phyloP scores from a whole-genome alignment of 2,329 filamentous ascomycete genomes.

The Ophiocordyceps unilateralis region DNA sequence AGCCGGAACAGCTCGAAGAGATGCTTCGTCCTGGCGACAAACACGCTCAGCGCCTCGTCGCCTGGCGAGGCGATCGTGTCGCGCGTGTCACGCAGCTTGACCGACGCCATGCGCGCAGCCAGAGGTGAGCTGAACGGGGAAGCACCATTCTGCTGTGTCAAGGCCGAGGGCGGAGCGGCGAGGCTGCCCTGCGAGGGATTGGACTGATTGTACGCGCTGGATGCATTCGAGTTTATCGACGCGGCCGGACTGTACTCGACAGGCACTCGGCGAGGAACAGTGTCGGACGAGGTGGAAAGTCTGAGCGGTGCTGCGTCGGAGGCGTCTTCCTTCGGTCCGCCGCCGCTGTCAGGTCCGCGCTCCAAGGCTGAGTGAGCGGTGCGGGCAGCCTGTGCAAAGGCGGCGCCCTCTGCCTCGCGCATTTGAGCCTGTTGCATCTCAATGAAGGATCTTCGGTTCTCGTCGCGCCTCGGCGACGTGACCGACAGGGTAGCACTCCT shows the following conservation, averaged over 20 bases:
- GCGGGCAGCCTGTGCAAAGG: conserved; percentile 32
- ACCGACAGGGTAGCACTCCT: conserved; percentile 25
- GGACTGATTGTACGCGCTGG: conserved; percentile 11
- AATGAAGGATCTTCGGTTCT: conserved; percentile 39
- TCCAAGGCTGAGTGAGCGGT: conserved; percentile 16
- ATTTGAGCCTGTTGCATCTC: conserved; percentile 42
- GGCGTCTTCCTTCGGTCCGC: conserved; percentile 13
- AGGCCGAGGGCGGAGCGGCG: conserved; percentile 8
- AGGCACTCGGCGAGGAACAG: conserved; percentile 7
- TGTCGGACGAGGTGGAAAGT: conserved; percentile 12
- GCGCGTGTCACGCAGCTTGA: conserved; percentile 24
- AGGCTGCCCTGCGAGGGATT: conserved; percentile 4
- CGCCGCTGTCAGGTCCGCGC: too few relatives aligned
- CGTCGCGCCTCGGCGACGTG: conserved; percentile 24
- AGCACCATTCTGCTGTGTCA: conserved; percentile 9
- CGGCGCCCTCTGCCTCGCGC: conserved; percentile 41
- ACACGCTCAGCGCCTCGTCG: conserved; percentile 52
- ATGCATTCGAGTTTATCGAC: conserved; percentile 17
- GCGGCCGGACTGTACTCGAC: conserved; percentile 24
- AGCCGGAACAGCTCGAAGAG: conserved; percentile 61
- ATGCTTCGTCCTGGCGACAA: conserved; percentile 53
- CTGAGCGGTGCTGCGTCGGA: conserved; percentile 8
- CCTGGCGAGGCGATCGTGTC: conserved; percentile 28
- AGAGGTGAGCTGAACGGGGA: conserved; percentile 8
- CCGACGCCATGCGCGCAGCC: conserved; percentile 15